Conservation (phyloP, 345 rosid species). For the Mercurialis annua region DNA sequence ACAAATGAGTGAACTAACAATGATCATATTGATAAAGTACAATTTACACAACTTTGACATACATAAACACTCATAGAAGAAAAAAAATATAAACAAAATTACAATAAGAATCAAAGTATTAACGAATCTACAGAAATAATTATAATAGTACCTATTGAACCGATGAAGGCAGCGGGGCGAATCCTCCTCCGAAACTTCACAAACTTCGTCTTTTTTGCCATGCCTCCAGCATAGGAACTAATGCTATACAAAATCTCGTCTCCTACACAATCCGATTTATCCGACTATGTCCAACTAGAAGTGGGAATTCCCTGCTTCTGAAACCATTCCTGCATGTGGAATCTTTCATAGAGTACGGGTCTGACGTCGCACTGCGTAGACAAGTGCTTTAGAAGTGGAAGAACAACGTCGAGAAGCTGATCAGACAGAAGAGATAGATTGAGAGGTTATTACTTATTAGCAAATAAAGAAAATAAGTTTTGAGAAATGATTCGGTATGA, state of each 20-base stretch:
- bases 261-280: slow-evolving; percentile 7
- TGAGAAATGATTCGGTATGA: not conserved
- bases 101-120: slow-evolving; percentile 24
- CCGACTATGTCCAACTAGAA: slow-evolving; percentile 39
- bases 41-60: slow-evolving; percentile 26
- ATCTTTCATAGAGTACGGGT: slow-evolving; percentile 63
- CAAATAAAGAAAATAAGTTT: slow-evolving; percentile 6
- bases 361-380: slow-evolving; percentile 79
- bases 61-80: slow-evolving; percentile 12
- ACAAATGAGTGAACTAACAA: slow-evolving; percentile 2
- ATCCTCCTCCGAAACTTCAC: slow-evolving; percentile 7
- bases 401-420: slow-evolving; percentile 89
- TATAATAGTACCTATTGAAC: slow-evolving; percentile 17
- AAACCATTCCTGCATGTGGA: slow-evolving; percentile 97
- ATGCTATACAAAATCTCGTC: slow-evolving; percentile 26
- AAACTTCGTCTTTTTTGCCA: slow-evolving; percentile 1
- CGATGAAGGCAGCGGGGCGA: slow-evolving; percentile 18
- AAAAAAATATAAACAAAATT: slow-evolving; percentile 26
- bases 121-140: slow-evolving; percentile 26
- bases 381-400: slow-evolving; percentile 90
- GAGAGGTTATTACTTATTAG: slow-evolving; percentile 1
- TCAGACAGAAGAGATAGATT: not conserved
- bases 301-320: slow-evolving; percentile 88
- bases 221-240: slow-evolving; percentile 21
- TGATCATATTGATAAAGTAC: slow-evolving; percentile 9